A percentile compares a stretch with the other conserved stretches of the same genome.
Conservation (phyloP, 108 stramenopile genomes). For the Cyclotella sp. region DNA sequence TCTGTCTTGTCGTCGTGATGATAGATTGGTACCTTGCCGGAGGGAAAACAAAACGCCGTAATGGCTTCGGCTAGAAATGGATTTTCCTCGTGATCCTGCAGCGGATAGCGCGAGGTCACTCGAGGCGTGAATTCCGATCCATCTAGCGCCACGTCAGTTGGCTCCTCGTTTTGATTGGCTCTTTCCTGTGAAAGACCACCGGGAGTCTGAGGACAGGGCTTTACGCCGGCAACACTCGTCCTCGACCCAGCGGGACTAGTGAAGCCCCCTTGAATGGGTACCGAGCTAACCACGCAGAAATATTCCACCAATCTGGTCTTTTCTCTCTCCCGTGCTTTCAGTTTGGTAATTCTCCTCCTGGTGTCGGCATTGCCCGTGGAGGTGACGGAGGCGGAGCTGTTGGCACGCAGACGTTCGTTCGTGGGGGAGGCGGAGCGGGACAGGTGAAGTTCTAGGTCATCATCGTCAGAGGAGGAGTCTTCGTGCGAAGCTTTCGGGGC, state of each 20-base stretch:
- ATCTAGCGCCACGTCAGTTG: constrained; percentile 10
- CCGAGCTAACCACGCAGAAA: constrained; percentile 73
- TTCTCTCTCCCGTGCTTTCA: constrained; percentile 34
- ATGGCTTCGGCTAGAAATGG: constrained; percentile 72
- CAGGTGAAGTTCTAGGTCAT: neutral
- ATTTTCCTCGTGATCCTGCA: constrained; percentile 76
- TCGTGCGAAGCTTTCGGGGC: constrained; percentile 22
- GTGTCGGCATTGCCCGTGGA: constrained; percentile 24
- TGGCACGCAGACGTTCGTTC: neutral
- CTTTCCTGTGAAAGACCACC: neutral
- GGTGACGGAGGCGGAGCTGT: neutral
- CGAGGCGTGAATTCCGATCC: constrained; percentile 63
- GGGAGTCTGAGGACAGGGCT: constrained; percentile 17
- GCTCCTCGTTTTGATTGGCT: neutral
- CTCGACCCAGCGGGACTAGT: neutral
- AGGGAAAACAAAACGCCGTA: constrained; percentile 76
- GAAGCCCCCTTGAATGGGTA: neutral
- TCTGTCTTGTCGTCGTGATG: constrained; percentile 10
- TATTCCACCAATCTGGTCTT: constrained; percentile 80
- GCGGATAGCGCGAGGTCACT: constrained; percentile 79
- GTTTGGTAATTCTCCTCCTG: constrained; percentile 27
- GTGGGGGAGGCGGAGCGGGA: too few relatives aligned
- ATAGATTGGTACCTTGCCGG: constrained; percentile 66
- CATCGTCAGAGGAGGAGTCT: neutral
- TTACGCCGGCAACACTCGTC: neutral